Evolutionary conservation across 495 filamentous ascomycete species (phyloP), one percentile per base, ranked within the genome.

Genomic region (Rostrohypoxylon terebratum): DNA sequence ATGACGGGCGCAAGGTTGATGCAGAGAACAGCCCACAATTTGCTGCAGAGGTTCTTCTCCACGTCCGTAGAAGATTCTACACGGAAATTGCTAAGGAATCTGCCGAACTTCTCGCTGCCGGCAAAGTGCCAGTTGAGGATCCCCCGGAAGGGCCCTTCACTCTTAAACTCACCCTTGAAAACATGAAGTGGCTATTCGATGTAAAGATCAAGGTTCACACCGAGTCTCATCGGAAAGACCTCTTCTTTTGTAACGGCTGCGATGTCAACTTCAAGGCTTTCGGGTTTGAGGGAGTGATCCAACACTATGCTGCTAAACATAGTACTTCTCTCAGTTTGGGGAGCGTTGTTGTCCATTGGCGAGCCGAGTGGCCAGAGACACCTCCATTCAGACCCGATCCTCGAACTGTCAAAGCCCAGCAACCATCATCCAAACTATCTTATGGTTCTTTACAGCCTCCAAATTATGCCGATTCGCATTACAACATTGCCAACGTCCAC

Each of bases 151-250:
- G 85, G 2, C 83, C 88, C 0, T 87, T 82, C 28, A 87, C 82
- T 2, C 82, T 83, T 68, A 89, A 85, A 71, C 77, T 94, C 50
- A 90, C 90, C 1, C 82, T 95, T 65, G 92, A 94, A 73, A 93
- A 93, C 75, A 93, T 95, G 92, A 94, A 92, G 77, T 94, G 89
- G 88, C 81, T 94, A 31, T 93, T 90, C 69, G 91, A 94, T 67
- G 89, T 83, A 63, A 93, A 93, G 77, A 84, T 95, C 73, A 90
- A 88, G 70, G 88, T 88, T 5, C 72, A 85, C 28, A 92, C 90
- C 0, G 89, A 91, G 63, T 66, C 78, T 14, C 85, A 84, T 65
- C 79, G 83, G 62, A 91, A 89, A 71, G 91, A 94, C 66, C 77
- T 93, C 11, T 94, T 95, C 77, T 86, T 90, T 63, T 95, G 92